Conservation (phyloP, 805 yeast species). For the Yarrowia alimentaria region DNA sequence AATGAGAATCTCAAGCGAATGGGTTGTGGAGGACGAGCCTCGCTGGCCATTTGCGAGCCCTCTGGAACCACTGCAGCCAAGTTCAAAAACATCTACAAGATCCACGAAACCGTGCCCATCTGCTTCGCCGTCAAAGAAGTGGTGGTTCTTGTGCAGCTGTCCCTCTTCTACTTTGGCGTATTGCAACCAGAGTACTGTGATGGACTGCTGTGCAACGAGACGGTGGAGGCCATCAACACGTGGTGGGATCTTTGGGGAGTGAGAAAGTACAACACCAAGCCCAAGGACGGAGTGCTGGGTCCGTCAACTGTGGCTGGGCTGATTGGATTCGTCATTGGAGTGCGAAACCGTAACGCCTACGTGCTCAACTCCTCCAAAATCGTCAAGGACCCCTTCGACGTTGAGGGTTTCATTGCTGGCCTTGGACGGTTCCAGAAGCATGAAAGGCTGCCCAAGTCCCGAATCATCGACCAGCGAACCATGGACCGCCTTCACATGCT, state of each 20-base stretch:
- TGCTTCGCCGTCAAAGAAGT: slow-evolving; percentile 70
- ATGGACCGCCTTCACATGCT: slow-evolving; percentile 48
- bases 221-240: slow-evolving; percentile 63
- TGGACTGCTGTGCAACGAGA: slow-evolving; percentile 77
- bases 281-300: slow-evolving; percentile 56
- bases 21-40: slow-evolving; percentile 83
- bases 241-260: slow-evolving; percentile 84
- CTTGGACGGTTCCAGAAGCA: slow-evolving; percentile 79
- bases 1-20: slow-evolving; percentile 75
- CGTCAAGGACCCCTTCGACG: slow-evolving; percentile 80
- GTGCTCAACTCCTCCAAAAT: slow-evolving; percentile 53
- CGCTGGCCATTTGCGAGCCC: slow-evolving; percentile 66
- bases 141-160: slow-evolving; percentile 69
- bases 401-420: slow-evolving; percentile 62
- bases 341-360: slow-evolving; percentile 62
- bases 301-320: slow-evolving; percentile 74
- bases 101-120: slow-evolving; percentile 50
- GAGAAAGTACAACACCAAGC: slow-evolving; percentile 37
- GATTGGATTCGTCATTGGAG: slow-evolving; percentile 70
- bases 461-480: slow-evolving; percentile 59
- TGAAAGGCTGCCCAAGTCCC: slow-evolving; percentile 50
- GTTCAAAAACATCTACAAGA: slow-evolving; percentile 69
- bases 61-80: slow-evolving; percentile 78
- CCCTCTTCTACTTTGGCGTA: slow-evolving; percentile 73
- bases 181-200: slow-evolving; percentile 70